Base-by-base conservation (phyloP, 768 basidiomycete species). In the Kwoniella pini region DNA sequence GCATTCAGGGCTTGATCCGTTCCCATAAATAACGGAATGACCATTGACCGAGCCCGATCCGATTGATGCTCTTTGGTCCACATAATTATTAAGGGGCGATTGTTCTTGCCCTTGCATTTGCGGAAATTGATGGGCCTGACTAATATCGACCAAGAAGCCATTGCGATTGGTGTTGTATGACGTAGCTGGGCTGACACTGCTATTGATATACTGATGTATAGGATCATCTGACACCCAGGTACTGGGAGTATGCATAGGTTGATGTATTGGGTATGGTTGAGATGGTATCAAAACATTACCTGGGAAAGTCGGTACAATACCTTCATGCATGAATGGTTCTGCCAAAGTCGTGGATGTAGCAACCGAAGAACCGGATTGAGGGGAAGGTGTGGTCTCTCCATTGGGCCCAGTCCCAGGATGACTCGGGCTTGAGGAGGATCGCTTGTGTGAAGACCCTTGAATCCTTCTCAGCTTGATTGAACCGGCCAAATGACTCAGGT, bases 401-500 rank as follows among this genome's bases (percentile, higher is more conserved):
- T 30, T 38, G 21, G n/a, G 4, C 0, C 60, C 39, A 17, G 24
- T 51, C 0, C 60, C 39, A 17, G 24, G 43, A 30, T 26, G 21
- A 40, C 26, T 30, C 9, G 60, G 54, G 56, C 54, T 62, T 4
- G 60, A 62, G 12, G 19, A 27, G 2, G 54, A 30, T n/a, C 53
- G 54, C 40, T 59, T 58, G 30, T 42, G 56, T 9, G 49, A 17
- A 15, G 63, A 44, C 13, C 57, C 39, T 24, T 54, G 62, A 0
- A 77, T 63, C 27, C 75, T 53, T n/a, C 69, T 60, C 2, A 76
- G 46, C 49, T 66, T 69, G 13, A 59, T 66, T 3, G 54, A 59
- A n/a, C 67, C 65, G 4, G 54, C 39, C 55, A 78, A 43, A 62
- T 78, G 77, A 17, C 61, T 67, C 11, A 78, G 60, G 63, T 78